Evolutionary conservation across 176 grass and related monocot genomes (phyloP).

Genomic region (Oryza rufipogon): DNA sequence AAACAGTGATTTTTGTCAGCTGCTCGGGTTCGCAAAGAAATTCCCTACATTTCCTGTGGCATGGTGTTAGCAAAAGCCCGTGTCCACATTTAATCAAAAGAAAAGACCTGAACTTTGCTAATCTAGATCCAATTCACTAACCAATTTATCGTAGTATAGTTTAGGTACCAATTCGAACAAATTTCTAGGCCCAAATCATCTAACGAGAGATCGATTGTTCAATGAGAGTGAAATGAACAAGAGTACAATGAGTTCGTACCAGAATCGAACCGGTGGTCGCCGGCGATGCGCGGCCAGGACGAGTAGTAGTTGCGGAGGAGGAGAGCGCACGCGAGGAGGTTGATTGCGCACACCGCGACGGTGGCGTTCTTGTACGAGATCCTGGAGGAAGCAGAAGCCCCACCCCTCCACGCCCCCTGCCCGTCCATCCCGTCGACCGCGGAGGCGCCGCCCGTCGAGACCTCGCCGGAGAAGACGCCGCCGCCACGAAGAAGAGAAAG

Average conservation of each 20-base stretch:
- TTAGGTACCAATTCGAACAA: background rate
- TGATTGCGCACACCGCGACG: conserved; percentile 56
- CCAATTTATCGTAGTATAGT: background rate
- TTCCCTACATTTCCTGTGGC: background rate
- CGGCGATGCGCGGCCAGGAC: conserved; percentile 45
- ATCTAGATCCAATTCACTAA: conserved; percentile 10
- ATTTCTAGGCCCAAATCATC: background rate
- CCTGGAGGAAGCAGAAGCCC: conserved; percentile 5
- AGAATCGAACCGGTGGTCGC: conserved; percentile 45
- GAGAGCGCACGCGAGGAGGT: conserved; percentile 47
- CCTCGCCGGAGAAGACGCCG: conserved; percentile 39
- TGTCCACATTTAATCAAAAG: background rate
- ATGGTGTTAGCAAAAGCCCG: background rate
- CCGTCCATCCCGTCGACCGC: conserved; percentile 43
- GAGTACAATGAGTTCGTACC: background rate
- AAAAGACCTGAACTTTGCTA: background rate
- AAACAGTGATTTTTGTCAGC: background rate
- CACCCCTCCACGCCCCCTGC: conserved; percentile 45
- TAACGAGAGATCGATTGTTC: background rate
- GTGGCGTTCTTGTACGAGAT: conserved; percentile 64
- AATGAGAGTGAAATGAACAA: too few species aligned
- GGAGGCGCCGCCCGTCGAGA: background rate
- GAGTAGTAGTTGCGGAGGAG: conserved; percentile 57
- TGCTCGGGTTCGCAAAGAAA: background rate
- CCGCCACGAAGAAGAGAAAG: too few species aligned